Evolutionary conservation across 345 rosid genomes (phyloP).

Genomic region (Bruguiera parviflora): DNA sequence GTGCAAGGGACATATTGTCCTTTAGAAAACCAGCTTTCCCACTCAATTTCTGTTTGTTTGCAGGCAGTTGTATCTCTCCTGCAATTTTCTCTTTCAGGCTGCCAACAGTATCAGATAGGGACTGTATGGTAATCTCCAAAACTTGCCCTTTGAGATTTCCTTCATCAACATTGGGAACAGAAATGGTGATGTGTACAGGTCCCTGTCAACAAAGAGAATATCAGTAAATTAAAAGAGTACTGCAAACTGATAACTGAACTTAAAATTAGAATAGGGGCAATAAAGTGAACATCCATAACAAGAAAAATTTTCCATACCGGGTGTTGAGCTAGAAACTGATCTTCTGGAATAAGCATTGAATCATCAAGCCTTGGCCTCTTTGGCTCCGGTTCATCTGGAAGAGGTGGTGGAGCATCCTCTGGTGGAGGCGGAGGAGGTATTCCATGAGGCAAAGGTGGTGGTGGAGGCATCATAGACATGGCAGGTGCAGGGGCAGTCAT

Average conservation of each 20-base stretch:
- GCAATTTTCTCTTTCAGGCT: conserved; percentile 94
- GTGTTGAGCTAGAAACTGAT: conserved; percentile 71
- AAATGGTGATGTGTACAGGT: conserved; percentile 51
- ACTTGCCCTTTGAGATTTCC: conserved; percentile 72
- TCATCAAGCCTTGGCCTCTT: conserved; percentile 89
- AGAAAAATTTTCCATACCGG: conserved; percentile 38
- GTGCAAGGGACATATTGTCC: conserved; percentile 83
- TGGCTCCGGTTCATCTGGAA: conserved; percentile 93
- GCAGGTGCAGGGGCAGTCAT: conserved; percentile 32
- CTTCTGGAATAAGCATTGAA: conserved; percentile 67
- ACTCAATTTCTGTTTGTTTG: conserved; percentile 87
- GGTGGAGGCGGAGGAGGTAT: conserved; percentile 71
- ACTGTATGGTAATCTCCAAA: conserved; percentile 67
- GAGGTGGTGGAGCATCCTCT: conserved; percentile 91
- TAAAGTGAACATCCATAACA: neutral
- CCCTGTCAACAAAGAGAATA: conserved; percentile 44
- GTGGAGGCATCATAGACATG: conserved; percentile 54
- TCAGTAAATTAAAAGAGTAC: neutral
- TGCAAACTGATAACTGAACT: neutral
- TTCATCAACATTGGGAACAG: conserved; percentile 71
- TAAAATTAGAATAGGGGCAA: neutral
- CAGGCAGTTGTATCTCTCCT: conserved; percentile 74
- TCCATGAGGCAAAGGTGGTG: conserved; percentile 53
- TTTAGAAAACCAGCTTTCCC: conserved; percentile 86
- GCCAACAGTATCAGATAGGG: conserved; percentile 67